Evolutionary conservation across 208 protist species (phyloP).

Genomic region (Leishmania gerbilli): DNA sequence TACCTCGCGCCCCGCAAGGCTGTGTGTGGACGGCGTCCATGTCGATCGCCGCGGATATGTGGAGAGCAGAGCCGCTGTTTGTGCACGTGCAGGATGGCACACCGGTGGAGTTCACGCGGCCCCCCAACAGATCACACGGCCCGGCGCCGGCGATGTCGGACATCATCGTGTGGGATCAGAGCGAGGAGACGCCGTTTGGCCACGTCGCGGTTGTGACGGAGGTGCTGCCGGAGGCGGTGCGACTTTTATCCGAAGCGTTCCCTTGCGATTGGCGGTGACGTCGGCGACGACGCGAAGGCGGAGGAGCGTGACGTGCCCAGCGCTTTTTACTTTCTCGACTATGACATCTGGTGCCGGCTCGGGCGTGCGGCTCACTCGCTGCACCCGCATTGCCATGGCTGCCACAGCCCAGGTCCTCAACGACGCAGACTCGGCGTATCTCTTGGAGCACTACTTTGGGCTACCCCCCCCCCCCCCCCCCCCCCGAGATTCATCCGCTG

Average conservation of each 20-base stretch:
- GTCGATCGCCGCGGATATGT: slow-evolving; percentile 59
- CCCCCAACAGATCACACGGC: slow-evolving; percentile 37
- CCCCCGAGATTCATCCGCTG: slow-evolving; percentile 58
- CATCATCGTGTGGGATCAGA: slow-evolving; percentile 64
- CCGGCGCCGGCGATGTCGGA: slow-evolving; percentile 41
- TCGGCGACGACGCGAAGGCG: slow-evolving; percentile 36
- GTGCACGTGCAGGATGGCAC: slow-evolving; percentile 25
- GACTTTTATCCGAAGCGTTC: slow-evolving; percentile 71
- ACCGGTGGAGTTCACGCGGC: slow-evolving; percentile 33
- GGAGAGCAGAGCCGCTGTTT: slow-evolving; percentile 37
- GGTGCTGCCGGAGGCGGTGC: slow-evolving; percentile 32
- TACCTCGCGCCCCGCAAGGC: slow-evolving; percentile 69
- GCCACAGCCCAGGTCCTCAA: slow-evolving; percentile 60
- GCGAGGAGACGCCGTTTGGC: slow-evolving; percentile 49
- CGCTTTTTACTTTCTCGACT: slow-evolving; percentile 78
- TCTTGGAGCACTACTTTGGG: slow-evolving; percentile 79
- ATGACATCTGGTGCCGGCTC: slow-evolving; percentile 77
- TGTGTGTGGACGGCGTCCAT: slow-evolving; percentile 70
- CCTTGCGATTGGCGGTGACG: slow-evolving; percentile 31
- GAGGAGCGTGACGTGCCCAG: slow-evolving; percentile 48
- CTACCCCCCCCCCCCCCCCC: slow-evolving; percentile 22
- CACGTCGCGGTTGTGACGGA: slow-evolving; percentile 68
- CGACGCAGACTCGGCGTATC: slow-evolving; percentile 46
- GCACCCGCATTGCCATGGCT: slow-evolving; percentile 67
- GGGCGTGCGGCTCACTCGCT: slow-evolving; percentile 60